These are phyloP conservation scores for Nigrospora sphaerica DNA, from an alignment of 2,329 filamentous ascomycete genomes.

Conservation along the genomic window DNA sequence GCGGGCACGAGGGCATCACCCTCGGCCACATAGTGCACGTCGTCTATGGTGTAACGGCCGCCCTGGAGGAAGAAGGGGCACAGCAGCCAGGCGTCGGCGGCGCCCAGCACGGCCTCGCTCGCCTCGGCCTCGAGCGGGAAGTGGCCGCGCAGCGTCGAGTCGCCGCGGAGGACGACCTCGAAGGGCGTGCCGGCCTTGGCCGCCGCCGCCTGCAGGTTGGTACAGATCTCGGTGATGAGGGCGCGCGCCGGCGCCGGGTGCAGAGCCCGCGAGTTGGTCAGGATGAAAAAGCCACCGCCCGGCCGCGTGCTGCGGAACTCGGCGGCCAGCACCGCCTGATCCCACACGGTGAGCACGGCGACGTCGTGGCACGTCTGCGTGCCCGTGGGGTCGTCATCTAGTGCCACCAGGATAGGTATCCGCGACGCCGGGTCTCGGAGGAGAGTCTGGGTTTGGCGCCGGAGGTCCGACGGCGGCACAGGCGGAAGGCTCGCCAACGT, in stretches of 20 bases:
- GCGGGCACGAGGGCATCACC: slow-evolving; percentile 41
- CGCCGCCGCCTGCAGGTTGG: slow-evolving; percentile 38
- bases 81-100: slow-evolving; percentile 44
- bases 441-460: slow-evolving; percentile 1
- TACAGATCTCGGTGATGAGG: slow-evolving; percentile 43
- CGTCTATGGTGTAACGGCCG: slow-evolving; percentile 47
- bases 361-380: slow-evolving; percentile 56
- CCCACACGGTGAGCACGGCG: slow-evolving; percentile 47
- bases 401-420: slow-evolving; percentile 27
- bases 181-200: slow-evolving; percentile 29
- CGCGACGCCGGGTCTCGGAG: slow-evolving; percentile 2
- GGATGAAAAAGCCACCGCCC: slow-evolving; percentile 48
- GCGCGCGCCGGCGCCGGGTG: slow-evolving; percentile 36
- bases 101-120: slow-evolving; percentile 39
- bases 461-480: background rate
- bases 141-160: slow-evolving; percentile 50
- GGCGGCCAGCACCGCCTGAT: slow-evolving; percentile 29
- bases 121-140: slow-evolving; percentile 49
- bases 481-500: slow-evolving; percentile 6
- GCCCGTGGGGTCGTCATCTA: slow-evolving; percentile 53
- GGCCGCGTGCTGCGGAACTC: slow-evolving; percentile 32
- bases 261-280: slow-evolving; percentile 52
- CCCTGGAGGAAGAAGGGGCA: slow-evolving; percentile 55
- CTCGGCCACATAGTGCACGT: slow-evolving; percentile 52
- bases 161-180: slow-evolving; percentile 49